phyloP scores from a whole-genome alignment of 2,329 filamentous ascomycete genomes.

The Teratosphaeria epicoccoides region DNA sequence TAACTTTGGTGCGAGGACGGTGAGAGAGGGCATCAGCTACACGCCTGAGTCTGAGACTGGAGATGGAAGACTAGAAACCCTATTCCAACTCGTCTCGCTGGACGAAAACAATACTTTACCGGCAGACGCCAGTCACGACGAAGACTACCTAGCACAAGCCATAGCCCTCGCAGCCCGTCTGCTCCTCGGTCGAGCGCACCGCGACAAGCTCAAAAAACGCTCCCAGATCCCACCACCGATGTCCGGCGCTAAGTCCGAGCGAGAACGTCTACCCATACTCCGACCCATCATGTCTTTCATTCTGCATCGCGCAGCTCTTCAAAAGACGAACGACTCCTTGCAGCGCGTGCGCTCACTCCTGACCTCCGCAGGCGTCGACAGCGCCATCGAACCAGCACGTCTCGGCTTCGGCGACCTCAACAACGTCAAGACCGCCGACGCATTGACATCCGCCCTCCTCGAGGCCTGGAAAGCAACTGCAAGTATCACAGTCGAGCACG shows the following conservation, averaged over 20 bases:
- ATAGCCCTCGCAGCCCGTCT: slow-evolving; percentile 61
- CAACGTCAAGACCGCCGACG: slow-evolving; percentile 6
- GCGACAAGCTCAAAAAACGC: slow-evolving; percentile 59
- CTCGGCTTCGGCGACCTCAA: slow-evolving; percentile 5
- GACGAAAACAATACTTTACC: slow-evolving; percentile 31
- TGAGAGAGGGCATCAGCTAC: slow-evolving; percentile 32
- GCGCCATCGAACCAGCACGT: slow-evolving; percentile 2
- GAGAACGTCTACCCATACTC: slow-evolving; percentile 46
- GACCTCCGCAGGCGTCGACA: slow-evolving; percentile 13
- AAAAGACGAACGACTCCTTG: slow-evolving; percentile 28
- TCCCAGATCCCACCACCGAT: slow-evolving; percentile 53
- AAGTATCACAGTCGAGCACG: not conserved
- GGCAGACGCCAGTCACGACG: slow-evolving; percentile 7
- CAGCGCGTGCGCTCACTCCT: slow-evolving; percentile 6
- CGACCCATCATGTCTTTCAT: slow-evolving; percentile 47
- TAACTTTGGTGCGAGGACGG: slow-evolving; percentile 60
- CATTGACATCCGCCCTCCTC: slow-evolving; percentile 8
- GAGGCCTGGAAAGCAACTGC: slow-evolving; percentile 6
- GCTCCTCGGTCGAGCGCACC: slow-evolving; percentile 68
- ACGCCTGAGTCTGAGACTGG: slow-evolving; percentile 6
- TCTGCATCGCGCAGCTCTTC: slow-evolving; percentile 36
- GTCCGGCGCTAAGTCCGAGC: slow-evolving; percentile 37
- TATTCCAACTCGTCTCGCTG: slow-evolving; percentile 57
- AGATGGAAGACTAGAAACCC: slow-evolving; percentile 47
- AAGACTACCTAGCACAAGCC: slow-evolving; percentile 49